Percentiles rank a stretch among this genome's conserved stretches.
Evolutionary conservation across 1,284 basidiomycete genomes (phyloP).

Genomic region (Phellopilus nigrolimitatus): DNA sequence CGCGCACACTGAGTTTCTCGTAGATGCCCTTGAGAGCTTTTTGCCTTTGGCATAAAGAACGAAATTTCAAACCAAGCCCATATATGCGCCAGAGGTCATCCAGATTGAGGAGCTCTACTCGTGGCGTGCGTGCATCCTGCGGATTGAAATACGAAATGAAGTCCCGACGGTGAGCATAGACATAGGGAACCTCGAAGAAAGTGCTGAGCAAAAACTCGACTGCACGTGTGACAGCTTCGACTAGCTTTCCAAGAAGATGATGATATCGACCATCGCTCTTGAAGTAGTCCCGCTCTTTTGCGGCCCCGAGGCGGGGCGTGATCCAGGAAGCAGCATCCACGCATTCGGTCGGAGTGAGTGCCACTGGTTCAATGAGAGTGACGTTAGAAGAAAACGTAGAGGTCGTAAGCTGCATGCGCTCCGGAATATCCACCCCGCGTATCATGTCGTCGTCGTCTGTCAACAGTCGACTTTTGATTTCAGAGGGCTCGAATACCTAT

Average conservation of each 20-base stretch:
- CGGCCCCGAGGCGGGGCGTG: slow-evolving; percentile 76
- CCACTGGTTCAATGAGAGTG: slow-evolving; percentile 61
- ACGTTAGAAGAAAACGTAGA: slow-evolving; percentile 73
- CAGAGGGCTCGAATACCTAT: slow-evolving; percentile 96
- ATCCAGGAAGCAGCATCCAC: slow-evolving; percentile 88
- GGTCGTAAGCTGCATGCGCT: slow-evolving; percentile 94
- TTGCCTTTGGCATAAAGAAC: slow-evolving; percentile 76
- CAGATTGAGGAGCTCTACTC: slow-evolving; percentile 67
- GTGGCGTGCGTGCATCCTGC: slow-evolving; percentile 42
- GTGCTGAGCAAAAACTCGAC: slow-evolving; percentile 85
- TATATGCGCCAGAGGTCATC: slow-evolving; percentile 89
- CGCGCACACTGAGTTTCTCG: slow-evolving; percentile 53
- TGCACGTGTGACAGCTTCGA: slow-evolving; percentile 76
- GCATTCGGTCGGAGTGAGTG: slow-evolving; percentile 66
- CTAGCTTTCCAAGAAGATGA: slow-evolving; percentile 64
- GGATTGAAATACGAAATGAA: slow-evolving; percentile 78
- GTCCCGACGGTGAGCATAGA: slow-evolving; percentile 93
- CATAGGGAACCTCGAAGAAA: slow-evolving; percentile 90
- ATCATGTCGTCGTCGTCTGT: slow-evolving; percentile 96
- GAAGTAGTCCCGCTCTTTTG: slow-evolving; percentile 76
- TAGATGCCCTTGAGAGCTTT: slow-evolving; percentile 63
- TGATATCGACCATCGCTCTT: slow-evolving; percentile 51
- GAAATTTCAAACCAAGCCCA: slow-evolving; percentile 79
- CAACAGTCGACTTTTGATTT: slow-evolving; percentile 87
- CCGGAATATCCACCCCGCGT: slow-evolving; percentile 86